phyloP scores from a whole-genome alignment of 306 rosid genomes.

The Potentilla sterilis region DNA sequence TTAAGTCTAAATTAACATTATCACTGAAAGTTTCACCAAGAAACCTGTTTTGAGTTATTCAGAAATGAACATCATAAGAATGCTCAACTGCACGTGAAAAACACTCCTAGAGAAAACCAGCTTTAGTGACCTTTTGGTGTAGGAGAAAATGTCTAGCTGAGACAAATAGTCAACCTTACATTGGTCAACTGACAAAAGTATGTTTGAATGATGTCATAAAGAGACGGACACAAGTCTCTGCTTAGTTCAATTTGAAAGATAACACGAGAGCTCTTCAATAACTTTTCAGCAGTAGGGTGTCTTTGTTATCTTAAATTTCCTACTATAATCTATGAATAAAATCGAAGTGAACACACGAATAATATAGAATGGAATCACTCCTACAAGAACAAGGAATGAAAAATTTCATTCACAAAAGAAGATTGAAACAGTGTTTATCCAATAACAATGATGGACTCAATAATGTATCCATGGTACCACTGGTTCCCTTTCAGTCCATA shows the following conservation, averaged over 20 bases:
- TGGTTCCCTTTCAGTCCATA: background rate
- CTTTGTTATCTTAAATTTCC: background rate
- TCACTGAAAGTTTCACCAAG: background rate
- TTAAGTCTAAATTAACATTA: background rate
- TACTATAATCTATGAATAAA: background rate
- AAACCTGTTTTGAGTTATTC: background rate
- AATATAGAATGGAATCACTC: background rate
- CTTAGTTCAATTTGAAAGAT: background rate
- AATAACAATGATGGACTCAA: background rate
- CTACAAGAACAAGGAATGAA: background rate
- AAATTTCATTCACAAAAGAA: background rate
- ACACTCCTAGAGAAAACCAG: background rate
- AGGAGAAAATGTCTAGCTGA: background rate
- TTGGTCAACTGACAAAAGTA: background rate
- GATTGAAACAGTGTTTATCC: background rate
- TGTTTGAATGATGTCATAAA: background rate
- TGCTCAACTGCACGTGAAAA: background rate
- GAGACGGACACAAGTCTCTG: background rate
- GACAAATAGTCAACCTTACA: background rate
- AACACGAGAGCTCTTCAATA: background rate
- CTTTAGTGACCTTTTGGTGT: background rate
- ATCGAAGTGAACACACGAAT: background rate
- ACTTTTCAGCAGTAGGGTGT: background rate
- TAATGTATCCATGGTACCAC: background rate
- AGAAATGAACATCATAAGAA: background rate